Conservation (phyloP, 495 filamentous ascomycete species). For the Penicillium mononematosum region DNA sequence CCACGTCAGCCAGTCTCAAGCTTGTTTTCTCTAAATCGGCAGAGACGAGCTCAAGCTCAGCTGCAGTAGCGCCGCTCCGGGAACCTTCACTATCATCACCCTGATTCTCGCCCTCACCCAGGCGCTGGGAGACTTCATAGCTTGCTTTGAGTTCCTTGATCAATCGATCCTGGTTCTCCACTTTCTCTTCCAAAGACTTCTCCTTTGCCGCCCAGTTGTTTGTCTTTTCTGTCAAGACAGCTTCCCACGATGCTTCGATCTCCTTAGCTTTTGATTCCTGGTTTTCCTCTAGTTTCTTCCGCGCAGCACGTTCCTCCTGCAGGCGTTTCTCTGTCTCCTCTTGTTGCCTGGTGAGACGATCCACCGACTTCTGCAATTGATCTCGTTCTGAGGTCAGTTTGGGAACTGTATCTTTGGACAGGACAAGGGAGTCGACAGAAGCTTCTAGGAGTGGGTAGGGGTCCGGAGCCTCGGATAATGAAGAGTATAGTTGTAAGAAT, state of each 20-base stretch:
- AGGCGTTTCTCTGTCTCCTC: slow-evolving; percentile 78
- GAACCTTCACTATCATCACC: slow-evolving; percentile 60
- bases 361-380: slow-evolving; percentile 75
- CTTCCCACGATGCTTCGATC: slow-evolving; percentile 84
- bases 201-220: slow-evolving; percentile 97
- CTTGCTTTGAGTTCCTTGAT: slow-evolving; percentile 94
- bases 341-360: slow-evolving; percentile 82
- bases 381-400: slow-evolving; percentile 84
- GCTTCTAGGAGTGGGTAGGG: slow-evolving; percentile 96
- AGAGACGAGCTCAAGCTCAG: slow-evolving; percentile 89
- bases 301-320: slow-evolving; percentile 67
- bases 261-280: slow-evolving; percentile 79
- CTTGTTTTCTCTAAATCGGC: slow-evolving; percentile 90
- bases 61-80: slow-evolving; percentile 66
- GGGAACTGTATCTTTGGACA: slow-evolving; percentile 86
- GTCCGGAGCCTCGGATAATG: slow-evolving; percentile 91
- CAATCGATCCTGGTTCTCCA: slow-evolving; percentile 89
- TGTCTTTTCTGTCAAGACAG: slow-evolving; percentile 89
- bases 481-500: slow-evolving; percentile 88
- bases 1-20: slow-evolving; percentile 81
- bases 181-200: slow-evolving; percentile 84
- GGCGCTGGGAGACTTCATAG: slow-evolving; percentile 91
- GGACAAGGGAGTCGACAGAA: slow-evolving; percentile 86
- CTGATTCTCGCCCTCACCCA: slow-evolving; percentile 55
- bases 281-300: slow-evolving; percentile 71